These are phyloP conservation scores for Entomortierella lignicola DNA, from an alignment of 192 early-diverging fungal genomes.

Conservation along the genomic window DNA sequence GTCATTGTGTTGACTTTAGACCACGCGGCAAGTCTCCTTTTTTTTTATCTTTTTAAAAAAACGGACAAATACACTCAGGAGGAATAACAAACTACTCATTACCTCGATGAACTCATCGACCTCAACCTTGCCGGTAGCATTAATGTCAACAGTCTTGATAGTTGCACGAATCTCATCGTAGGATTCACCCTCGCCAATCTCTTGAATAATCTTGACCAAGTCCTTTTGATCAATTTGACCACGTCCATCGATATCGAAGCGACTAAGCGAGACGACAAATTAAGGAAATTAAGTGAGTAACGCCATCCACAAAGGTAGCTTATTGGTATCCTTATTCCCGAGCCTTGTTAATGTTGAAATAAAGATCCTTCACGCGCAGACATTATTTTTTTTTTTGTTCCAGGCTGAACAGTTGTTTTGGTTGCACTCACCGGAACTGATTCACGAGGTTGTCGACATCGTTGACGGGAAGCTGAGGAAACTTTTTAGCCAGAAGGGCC, in stretches of 20 bases:
- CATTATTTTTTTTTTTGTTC: background rate
- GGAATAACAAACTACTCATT: conserved; percentile 16
- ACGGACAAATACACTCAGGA: background rate
- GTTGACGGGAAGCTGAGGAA: conserved; percentile 59
- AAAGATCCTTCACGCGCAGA: too few relatives aligned
- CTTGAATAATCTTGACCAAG: conserved; percentile 70
- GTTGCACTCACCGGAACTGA: conserved; percentile 60
- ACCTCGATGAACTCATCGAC: conserved; percentile 86
- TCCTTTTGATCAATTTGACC: conserved; percentile 77
- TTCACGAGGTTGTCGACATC: conserved; percentile 64
- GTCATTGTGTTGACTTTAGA: background rate
- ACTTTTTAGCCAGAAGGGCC: conserved; percentile 63
- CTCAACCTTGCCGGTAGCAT: conserved; percentile 76
- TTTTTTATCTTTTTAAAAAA: conserved; percentile 1
- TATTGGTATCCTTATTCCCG: too few relatives aligned
- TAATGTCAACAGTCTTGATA: conserved; percentile 75
- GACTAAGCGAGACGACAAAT: conserved; percentile 14
- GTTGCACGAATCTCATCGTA: conserved; percentile 82
- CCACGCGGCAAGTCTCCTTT: conserved; percentile 5
- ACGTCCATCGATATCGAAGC: conserved; percentile 72
- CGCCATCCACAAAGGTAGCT: background rate
- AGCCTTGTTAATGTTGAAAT: too few relatives aligned
- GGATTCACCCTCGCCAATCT: conserved; percentile 70
- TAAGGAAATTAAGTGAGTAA: background rate
- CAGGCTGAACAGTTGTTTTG: background rate